A percentile compares a stretch with the other conserved stretches of the same genome.
Conservation (phyloP, 306 rosid species). For the Trichosanthes truncata region DNA sequence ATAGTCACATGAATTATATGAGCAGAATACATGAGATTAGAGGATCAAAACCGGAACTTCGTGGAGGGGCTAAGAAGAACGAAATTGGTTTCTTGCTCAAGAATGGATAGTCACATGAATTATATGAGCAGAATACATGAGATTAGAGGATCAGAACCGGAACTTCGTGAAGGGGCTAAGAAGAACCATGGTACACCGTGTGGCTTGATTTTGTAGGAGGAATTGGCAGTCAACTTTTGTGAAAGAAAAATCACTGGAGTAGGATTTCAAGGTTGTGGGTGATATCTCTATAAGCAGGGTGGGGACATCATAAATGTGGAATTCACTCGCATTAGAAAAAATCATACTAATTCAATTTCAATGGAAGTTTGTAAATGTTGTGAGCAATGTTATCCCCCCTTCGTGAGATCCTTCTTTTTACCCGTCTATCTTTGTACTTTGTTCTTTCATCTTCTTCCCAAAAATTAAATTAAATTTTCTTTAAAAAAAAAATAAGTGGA, state of each 20-base stretch:
- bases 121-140: neutral
- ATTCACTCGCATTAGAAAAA: neutral
- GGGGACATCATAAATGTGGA: neutral
- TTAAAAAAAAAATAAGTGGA: neutral
- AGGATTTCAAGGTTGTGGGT: neutral
- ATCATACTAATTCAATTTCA: neutral
- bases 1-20: neutral
- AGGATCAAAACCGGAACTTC: neutral
- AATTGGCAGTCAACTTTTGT: neutral
- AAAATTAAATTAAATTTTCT: too few relatives aligned
- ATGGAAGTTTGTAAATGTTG: neutral
- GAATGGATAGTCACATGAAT: neutral
- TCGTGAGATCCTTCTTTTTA: neutral
- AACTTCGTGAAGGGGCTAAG: neutral
- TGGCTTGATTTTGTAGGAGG: neutral
- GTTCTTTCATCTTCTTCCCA: neutral
- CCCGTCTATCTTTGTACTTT: neutral
- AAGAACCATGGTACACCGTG: neutral
- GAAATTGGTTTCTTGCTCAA: neutral
- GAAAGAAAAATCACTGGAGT: neutral
- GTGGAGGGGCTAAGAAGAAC: too few relatives aligned
- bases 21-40: neutral
- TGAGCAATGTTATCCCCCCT: neutral
- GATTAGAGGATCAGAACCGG: neutral
- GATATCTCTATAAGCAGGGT: too few relatives aligned